Evolutionary conservation across 768 basidiomycete genomes (phyloP).

Genomic region (Suillus alpinus): DNA sequence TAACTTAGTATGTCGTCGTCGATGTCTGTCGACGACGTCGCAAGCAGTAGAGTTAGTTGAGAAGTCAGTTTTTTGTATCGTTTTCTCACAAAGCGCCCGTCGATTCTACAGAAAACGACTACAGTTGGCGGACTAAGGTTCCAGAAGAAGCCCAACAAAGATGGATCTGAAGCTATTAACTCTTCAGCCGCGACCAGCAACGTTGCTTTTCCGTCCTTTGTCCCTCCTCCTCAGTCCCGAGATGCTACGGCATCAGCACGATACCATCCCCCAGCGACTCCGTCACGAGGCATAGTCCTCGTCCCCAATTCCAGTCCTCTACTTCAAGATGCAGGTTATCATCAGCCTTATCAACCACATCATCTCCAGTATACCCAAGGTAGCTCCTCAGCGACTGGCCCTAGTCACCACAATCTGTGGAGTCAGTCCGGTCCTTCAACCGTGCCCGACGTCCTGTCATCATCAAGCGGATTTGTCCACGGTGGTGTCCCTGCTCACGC

Average conservation of each 20-base stretch:
- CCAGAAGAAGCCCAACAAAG: constrained; percentile 39
- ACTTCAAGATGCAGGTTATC: constrained; percentile 36
- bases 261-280: constrained; percentile 48
- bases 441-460: constrained; percentile 52
- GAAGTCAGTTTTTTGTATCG: constrained; percentile 23
- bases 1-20: constrained; percentile 16
- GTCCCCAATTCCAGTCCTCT: constrained; percentile 77
- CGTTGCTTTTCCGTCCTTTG: constrained; percentile 43
- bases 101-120: constrained; percentile 33
- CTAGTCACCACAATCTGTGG: constrained; percentile 37
- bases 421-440: constrained; percentile 31
- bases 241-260: constrained; percentile 70
- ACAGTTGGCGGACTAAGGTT: constrained; percentile 46
- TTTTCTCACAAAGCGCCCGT: constrained; percentile 34
- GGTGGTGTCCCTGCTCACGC: constrained; percentile 44
- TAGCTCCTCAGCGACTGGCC: constrained; percentile 40
- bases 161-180: constrained; percentile 22
- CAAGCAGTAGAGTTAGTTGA: constrained; percentile 49
- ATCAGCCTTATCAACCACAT: constrained; percentile 36
- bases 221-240: constrained; percentile 65
- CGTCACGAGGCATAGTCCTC: constrained; percentile 57
- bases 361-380: constrained; percentile 39
- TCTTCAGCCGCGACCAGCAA: constrained; percentile 63
- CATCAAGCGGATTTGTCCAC: constrained; percentile 56
- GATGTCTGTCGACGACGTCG: constrained; percentile 50